Percentiles rank a stretch among this genome's conserved stretches.
phyloP scores from a whole-genome alignment of 106 monocot species.

The Phalaenopsis equestris region DNA sequence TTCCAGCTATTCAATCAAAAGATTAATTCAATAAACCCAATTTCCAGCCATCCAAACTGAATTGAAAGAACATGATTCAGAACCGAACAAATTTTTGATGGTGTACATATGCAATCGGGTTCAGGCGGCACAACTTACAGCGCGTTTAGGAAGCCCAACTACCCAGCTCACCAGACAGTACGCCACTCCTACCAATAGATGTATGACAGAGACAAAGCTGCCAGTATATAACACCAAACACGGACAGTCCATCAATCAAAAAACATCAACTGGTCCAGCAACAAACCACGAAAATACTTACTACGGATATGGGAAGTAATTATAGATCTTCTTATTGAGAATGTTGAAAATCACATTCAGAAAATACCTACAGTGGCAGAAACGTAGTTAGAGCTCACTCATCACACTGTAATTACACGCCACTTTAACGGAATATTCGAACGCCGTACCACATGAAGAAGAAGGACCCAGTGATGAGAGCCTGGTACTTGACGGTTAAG shows the following conservation, averaged over 20 bases:
- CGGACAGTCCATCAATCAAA: constrained; percentile 6
- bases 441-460: constrained; percentile 84
- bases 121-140: constrained; percentile 43
- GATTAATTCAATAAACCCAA: background rate
- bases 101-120: background rate
- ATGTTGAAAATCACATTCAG: constrained; percentile 99
- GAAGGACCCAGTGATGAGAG: constrained; percentile 95
- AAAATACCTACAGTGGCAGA: constrained; percentile 70
- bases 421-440: background rate
- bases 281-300: constrained; percentile 23
- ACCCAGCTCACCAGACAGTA: constrained; percentile 88
- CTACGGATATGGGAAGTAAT: constrained; percentile 99
- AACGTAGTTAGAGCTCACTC: background rate
- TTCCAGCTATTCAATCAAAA: background rate
- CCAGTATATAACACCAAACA: background rate
- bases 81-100: background rate
- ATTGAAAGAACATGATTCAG: background rate
- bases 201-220: constrained; percentile 94
- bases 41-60: background rate
- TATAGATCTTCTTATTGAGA: constrained; percentile 99
- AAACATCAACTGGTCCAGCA: background rate
- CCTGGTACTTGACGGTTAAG: constrained; percentile 64
- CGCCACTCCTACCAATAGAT: constrained; percentile 70
- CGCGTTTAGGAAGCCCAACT: constrained; percentile 93
- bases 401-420: background rate